Percentiles rank a stretch among this genome's conserved stretches.
Evolutionary conservation across 306 rosid genomes (phyloP).

Genomic region (Vigna mungo): DNA sequence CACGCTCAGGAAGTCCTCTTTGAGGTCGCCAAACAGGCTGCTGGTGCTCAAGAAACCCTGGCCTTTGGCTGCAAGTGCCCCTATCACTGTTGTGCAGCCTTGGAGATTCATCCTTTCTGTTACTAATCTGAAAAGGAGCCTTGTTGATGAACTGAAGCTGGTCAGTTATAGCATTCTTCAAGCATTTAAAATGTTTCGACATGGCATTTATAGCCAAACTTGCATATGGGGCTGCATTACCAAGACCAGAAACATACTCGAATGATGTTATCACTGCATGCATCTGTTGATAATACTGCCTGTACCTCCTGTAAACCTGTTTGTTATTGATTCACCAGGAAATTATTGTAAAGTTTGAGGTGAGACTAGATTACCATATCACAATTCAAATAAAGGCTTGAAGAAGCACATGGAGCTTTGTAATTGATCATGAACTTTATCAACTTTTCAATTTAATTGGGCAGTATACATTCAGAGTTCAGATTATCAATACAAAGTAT

Average conservation of each 20-base stretch:
- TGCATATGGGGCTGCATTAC: constrained; percentile 83
- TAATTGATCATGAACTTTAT: background rate
- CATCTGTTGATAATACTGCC: constrained; percentile 87
- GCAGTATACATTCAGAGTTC: background rate
- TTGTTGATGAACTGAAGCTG: constrained; percentile 71
- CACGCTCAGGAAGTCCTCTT: constrained; percentile 89
- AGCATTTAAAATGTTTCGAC: constrained; percentile 75
- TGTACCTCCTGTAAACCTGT: constrained; percentile 82
- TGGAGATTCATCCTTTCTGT: constrained; percentile 54
- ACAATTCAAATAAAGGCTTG: background rate
- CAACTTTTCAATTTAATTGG: background rate
- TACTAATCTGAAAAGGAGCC: constrained; percentile 47
- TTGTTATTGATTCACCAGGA: background rate
- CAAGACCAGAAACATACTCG: constrained; percentile 82
- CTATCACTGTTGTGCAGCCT: constrained; percentile 46
- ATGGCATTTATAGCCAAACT: constrained; percentile 79
- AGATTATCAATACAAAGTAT: background rate
- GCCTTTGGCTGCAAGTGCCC: constrained; percentile 56
- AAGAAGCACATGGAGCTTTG: background rate
- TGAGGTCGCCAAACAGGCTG: constrained; percentile 96
- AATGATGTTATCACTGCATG: constrained; percentile 74
- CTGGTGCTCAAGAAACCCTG: constrained; percentile 63
- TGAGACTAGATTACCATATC: constrained; percentile 4
- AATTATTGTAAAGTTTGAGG: background rate
- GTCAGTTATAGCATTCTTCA: constrained; percentile 75